phyloP scores from a whole-genome alignment of 176 grass and related monocot species.

The Oryza brachyantha region DNA sequence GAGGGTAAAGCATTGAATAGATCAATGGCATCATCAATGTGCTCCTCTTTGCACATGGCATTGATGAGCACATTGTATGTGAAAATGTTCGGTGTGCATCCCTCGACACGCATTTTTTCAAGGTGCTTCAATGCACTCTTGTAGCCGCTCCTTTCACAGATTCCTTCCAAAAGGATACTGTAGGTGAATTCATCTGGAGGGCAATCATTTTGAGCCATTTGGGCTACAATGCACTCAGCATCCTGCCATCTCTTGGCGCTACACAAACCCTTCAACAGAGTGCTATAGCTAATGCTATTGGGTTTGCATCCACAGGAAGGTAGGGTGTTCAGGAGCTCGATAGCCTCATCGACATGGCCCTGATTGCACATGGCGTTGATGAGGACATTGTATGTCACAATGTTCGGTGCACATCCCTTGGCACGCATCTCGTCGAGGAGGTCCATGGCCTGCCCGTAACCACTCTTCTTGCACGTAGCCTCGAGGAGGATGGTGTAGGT shows the following conservation, averaged over 20 bases:
- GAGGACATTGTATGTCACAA: constrained; percentile 5
- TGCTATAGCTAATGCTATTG: background rate
- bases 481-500: constrained; percentile 30
- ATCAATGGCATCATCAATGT: constrained; percentile 25
- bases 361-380: constrained; percentile 14
- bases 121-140: constrained; percentile 33
- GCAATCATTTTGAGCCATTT: background rate
- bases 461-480: constrained; percentile 4
- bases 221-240: background rate
- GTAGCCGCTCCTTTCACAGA: constrained; percentile 30
- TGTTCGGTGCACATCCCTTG: background rate
- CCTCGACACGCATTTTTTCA: constrained; percentile 34
- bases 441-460: background rate
- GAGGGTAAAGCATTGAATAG: constrained; percentile 26
- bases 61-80: constrained; percentile 41
- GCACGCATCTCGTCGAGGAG: constrained; percentile 4
- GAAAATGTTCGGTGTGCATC: constrained; percentile 30
- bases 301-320: background rate
- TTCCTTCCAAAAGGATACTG: constrained; percentile 33
- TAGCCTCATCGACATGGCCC: constrained; percentile 3
- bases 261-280: background rate
- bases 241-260: background rate
- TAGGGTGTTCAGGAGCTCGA: background rate
- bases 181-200: background rate
- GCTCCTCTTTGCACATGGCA: constrained; percentile 41